Conservation (phyloP, 148 eudicot species). For the Agrostemma githago region DNA sequence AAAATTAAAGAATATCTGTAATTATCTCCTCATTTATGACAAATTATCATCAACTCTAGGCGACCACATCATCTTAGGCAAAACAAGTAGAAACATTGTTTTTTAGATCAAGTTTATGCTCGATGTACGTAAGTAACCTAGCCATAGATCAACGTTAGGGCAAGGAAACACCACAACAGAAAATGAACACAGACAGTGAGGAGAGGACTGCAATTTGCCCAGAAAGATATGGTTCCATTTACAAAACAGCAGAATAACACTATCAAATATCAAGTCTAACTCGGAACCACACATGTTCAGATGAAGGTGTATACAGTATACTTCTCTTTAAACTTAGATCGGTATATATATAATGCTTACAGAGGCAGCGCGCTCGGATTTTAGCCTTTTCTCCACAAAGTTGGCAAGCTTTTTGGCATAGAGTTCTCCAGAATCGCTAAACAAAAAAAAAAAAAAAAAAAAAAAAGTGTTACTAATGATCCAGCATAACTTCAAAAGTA, state of each 20-base stretch:
- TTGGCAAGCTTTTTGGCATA: constrained; percentile 95
- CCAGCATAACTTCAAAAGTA: background rate
- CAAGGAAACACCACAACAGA: background rate
- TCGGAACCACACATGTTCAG: background rate
- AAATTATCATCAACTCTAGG: background rate
- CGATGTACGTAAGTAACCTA: background rate
- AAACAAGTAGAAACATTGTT: background rate
- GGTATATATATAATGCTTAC: constrained; percentile 49
- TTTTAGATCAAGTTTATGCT: background rate
- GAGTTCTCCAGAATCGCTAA: constrained; percentile 83
- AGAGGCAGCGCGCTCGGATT: constrained; percentile 91
- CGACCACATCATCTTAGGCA: background rate
- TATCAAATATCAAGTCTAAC: background rate
- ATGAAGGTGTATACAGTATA: too few species aligned
- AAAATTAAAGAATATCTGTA: background rate
- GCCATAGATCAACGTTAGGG: background rate
- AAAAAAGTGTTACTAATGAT: background rate
- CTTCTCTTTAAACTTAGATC: too few species aligned
- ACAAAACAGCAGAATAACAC: background rate
- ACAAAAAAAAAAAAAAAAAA: background rate
- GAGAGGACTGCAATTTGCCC: background rate
- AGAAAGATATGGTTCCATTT: background rate
- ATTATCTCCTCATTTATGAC: constrained; percentile 3
- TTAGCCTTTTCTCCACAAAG: constrained; percentile 90
- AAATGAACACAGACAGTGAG: background rate